Conservation (phyloP, 2,329 filamentous ascomycete genomes). For the Tolypocladium pustulatum region DNA sequence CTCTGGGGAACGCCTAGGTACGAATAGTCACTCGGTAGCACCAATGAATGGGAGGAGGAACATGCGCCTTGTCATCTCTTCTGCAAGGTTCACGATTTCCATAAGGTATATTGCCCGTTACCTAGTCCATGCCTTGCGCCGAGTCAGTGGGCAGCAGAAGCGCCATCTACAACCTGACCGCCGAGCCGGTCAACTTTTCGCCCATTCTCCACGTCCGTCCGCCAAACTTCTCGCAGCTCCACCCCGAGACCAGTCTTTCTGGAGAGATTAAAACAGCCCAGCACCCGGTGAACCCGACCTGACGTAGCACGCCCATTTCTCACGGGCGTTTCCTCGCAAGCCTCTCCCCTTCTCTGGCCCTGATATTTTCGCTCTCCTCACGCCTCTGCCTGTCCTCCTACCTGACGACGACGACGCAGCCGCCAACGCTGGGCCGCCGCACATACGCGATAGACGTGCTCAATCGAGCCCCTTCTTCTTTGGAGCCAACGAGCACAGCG, state of each 20-base stretch:
- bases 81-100: no score
- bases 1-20: neutral
- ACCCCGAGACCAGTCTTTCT: neutral
- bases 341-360: neutral
- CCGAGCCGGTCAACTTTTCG: neutral
- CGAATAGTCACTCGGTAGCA: no score
- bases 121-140: neutral
- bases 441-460: neutral
- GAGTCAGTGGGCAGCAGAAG: neutral
- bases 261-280: neutral
- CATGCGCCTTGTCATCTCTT: no score
- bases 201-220: neutral
- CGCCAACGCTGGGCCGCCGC: neutral
- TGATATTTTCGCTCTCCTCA: neutral
- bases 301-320: neutral
- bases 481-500: neutral
- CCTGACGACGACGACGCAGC: neutral
- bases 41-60: no score
- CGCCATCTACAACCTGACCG: neutral
- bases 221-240: neutral
- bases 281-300: neutral
- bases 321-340: neutral
- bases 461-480: neutral
- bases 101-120: neutral
- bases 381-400: neutral